Conservation (phyloP, 805 yeast species). For the Saccharomycopsis sp. region DNA sequence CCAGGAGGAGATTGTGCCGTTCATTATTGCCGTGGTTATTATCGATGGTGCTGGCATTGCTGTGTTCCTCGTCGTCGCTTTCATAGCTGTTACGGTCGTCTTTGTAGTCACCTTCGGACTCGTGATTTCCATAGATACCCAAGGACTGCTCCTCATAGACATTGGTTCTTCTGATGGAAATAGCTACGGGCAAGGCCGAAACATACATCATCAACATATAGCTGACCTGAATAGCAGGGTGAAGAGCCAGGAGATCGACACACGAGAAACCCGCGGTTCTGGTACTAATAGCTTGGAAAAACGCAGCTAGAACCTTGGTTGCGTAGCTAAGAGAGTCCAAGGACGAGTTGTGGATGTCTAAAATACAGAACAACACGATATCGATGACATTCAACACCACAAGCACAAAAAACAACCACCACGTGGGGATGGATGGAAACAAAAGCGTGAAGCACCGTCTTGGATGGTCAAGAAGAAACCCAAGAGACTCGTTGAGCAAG, state of each 20-base stretch:
- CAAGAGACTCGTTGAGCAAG: conserved; percentile 63
- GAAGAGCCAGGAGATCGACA: conserved; percentile 60
- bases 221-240: conserved; percentile 89
- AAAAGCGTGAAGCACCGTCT: conserved; percentile 91
- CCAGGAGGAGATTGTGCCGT: conserved; percentile 10
- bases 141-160: conserved; percentile 96
- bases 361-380: conserved; percentile 67
- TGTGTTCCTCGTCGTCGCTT: conserved; percentile 19
- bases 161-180: conserved; percentile 91
- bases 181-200: conserved; percentile 92
- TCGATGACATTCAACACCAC: conserved; percentile 70
- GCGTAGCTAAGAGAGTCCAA: conserved; percentile 56
- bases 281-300: conserved; percentile 86
- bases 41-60: conserved; percentile 11
- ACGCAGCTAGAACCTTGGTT: conserved; percentile 68
- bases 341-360: conserved; percentile 56
- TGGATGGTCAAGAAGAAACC: conserved; percentile 89
- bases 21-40: background rate
- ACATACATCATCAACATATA: conserved; percentile 98
- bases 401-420: conserved; percentile 84
- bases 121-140: conserved; percentile 58
- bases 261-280: conserved; percentile 91
- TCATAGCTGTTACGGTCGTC: conserved; percentile 9
- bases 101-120: conserved; percentile 20
- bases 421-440: conserved; percentile 89